Evolutionary conservation across 176 grass and related monocot genomes (phyloP).

Genomic region (Saccharum spontaneum): DNA sequence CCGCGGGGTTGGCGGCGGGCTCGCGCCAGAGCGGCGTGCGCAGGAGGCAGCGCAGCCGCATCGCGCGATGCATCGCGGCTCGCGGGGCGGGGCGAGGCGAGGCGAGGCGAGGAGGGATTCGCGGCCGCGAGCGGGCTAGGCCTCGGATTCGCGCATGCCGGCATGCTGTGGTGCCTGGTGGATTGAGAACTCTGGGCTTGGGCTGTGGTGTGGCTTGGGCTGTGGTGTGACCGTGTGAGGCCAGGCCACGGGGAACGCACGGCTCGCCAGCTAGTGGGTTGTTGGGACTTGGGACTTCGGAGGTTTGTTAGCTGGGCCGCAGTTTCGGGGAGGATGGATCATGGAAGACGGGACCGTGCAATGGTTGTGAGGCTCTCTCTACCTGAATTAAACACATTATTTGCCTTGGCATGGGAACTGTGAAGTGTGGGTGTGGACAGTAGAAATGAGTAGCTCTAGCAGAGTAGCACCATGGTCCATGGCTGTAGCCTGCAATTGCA

Average conservation of each 20-base stretch:
- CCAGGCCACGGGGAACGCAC: neutral
- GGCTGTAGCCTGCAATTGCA: no score
- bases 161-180: slow-evolving; percentile 16
- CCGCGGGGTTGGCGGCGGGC: neutral
- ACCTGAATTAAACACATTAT: no score
- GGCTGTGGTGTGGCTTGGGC: neutral
- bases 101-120: slow-evolving; percentile 22
- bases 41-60: slow-evolving; percentile 33
- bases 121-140: slow-evolving; percentile 20
- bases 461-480: no score
- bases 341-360: neutral
- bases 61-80: slow-evolving; percentile 6
- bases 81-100: slow-evolving; percentile 4
- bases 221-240: no score
- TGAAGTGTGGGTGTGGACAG: no score
- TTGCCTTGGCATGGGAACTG: no score
- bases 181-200: neutral
- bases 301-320: neutral
- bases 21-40: neutral
- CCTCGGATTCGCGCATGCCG: neutral
- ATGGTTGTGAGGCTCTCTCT: no score
- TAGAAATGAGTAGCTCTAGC: no score
- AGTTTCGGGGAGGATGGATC: neutral
- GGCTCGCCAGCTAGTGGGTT: neutral
- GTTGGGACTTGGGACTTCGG: neutral